phyloP scores from a whole-genome alignment of 2,329 filamentous ascomycete genomes.

The Cladobotryum mycophilum region DNA sequence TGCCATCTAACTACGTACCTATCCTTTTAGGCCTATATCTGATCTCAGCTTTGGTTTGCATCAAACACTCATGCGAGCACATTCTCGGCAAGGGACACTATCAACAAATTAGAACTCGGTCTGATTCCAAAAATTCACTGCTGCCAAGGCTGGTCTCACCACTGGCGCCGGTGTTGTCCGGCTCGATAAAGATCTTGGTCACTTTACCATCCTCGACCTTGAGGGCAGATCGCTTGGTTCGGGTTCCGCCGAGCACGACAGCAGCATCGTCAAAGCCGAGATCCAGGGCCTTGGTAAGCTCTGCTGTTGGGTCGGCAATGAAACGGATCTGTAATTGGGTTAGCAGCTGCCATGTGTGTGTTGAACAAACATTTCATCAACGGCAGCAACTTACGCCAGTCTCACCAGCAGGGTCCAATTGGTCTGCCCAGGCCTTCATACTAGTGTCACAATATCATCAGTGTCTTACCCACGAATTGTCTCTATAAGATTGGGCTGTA shows the following conservation, averaged over 20 bases:
- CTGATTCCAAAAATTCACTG: too few relatives aligned
- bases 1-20: too few relatives aligned
- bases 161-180: slow-evolving; percentile 77
- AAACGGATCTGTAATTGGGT: slow-evolving; percentile 64
- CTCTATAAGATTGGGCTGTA: slow-evolving; percentile 10
- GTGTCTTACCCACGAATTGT: slow-evolving; percentile 6
- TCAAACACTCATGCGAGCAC: slow-evolving; percentile 30
- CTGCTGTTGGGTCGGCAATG: slow-evolving; percentile 71
- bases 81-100: slow-evolving; percentile 47
- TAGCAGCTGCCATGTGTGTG: not conserved
- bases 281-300: slow-evolving; percentile 78
- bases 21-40: not conserved
- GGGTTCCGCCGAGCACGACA: slow-evolving; percentile 71
- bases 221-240: slow-evolving; percentile 84
- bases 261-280: slow-evolving; percentile 68
- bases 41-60: too few relatives aligned
- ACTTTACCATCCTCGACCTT: slow-evolving; percentile 81
- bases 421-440: slow-evolving; percentile 82
- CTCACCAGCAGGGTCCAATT: slow-evolving; percentile 66
- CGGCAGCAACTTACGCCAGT: slow-evolving; percentile 60
- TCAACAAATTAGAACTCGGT: not conserved
- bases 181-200: slow-evolving; percentile 73
- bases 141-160: slow-evolving; percentile 43
- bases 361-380: not conserved
- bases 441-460: slow-evolving; percentile 36